phyloP scores from a whole-genome alignment of 2,329 filamentous ascomycete genomes.

The Ascochyta fabae region DNA sequence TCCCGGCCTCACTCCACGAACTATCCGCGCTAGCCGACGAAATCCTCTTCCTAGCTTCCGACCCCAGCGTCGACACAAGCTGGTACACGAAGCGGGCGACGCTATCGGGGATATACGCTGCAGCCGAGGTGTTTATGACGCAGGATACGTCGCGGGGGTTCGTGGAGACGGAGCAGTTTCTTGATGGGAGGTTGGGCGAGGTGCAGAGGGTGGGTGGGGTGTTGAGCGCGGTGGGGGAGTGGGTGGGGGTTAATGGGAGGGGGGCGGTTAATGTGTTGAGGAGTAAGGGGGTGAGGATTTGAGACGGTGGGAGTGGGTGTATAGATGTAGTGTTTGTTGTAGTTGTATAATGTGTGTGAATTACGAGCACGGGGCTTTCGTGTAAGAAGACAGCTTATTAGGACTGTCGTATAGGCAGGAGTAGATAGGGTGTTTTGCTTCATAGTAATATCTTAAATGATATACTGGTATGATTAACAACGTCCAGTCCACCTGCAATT shows the following conservation, averaged over 20 bases:
- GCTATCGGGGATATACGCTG: constrained; percentile 71
- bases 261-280: constrained; percentile 81
- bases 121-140: constrained; percentile 89
- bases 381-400: too few species aligned
- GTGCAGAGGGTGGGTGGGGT: constrained; percentile 67
- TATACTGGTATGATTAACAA: too few species aligned
- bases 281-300: constrained; percentile 67
- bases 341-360: too few species aligned
- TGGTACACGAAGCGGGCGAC: constrained; percentile 83
- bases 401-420: too few species aligned
- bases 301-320: not conserved
- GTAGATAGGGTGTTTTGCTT: too few species aligned
- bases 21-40: constrained; percentile 86
- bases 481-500: too few species aligned
- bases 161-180: constrained; percentile 77
- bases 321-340: too few species aligned
- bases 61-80: constrained; percentile 77
- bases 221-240: constrained; percentile 71
- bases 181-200: constrained; percentile 77
- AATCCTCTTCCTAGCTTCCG: constrained; percentile 86
- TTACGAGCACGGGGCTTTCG: too few species aligned
- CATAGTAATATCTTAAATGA: too few species aligned
- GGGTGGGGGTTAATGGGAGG: constrained; percentile 80
- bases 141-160: constrained; percentile 79
- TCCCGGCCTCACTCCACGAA: constrained; percentile 78